Evolutionary conservation across 805 yeast genomes (phyloP).

Genomic region (Wickerhamomyces subpelliculosus): DNA sequence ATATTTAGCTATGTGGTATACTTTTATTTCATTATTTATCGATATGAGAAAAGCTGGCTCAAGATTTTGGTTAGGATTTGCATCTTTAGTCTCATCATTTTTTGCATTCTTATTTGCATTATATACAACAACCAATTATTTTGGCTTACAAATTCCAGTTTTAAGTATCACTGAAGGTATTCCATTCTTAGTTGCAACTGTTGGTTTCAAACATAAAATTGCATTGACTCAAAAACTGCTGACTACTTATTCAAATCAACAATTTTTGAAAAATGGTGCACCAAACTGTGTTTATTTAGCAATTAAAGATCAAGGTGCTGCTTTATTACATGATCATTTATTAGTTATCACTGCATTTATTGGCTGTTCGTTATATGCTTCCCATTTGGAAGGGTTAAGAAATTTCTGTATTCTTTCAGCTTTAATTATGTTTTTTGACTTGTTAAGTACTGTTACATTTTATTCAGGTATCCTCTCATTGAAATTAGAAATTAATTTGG

Average conservation of each 20-base stretch:
- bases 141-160: slow-evolving; percentile 59
- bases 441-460: slow-evolving; percentile 69
- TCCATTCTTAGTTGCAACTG: slow-evolving; percentile 86
- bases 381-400: slow-evolving; percentile 62
- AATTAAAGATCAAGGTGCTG: slow-evolving; percentile 28
- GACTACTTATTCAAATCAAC: slow-evolving; percentile 20
- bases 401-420: slow-evolving; percentile 77
- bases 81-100: slow-evolving; percentile 70
- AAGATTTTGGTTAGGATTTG: slow-evolving; percentile 77
- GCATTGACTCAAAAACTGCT: slow-evolving; percentile 58
- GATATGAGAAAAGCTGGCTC: slow-evolving; percentile 79
- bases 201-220: slow-evolving; percentile 87
- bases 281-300: slow-evolving; percentile 29
- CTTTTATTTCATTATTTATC: slow-evolving; percentile 64
- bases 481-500: slow-evolving; percentile 82
- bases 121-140: slow-evolving; percentile 47
- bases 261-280: slow-evolving; percentile 25
- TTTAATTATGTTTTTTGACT: slow-evolving; percentile 63
- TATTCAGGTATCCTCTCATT: slow-evolving; percentile 77
- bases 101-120: slow-evolving; percentile 82
- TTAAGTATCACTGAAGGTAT: slow-evolving; percentile 81
- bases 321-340: slow-evolving; percentile 60
- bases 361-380: slow-evolving; percentile 58
- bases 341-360: slow-evolving; percentile 66
- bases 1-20: slow-evolving; percentile 82